A percentile compares a stretch with the other conserved stretches of the same genome.
Conservation (phyloP, 108 stramenopile genomes). For the Epithemia pelagica region DNA sequence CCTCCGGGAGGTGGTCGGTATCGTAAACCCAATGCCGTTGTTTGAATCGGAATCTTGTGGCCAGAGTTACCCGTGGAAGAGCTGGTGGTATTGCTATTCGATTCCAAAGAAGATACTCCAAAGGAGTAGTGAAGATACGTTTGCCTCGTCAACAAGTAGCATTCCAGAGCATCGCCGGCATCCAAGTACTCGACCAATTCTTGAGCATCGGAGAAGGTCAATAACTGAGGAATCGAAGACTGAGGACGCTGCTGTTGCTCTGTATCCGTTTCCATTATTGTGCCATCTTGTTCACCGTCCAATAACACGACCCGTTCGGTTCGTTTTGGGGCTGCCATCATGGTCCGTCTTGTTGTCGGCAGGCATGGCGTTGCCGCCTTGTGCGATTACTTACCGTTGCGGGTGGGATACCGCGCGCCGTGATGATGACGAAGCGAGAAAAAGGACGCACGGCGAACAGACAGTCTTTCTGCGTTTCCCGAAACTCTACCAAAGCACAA, state of each 20-base stretch:
- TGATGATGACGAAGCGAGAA: too few relatives aligned
- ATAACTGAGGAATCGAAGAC: slow-evolving; percentile 23
- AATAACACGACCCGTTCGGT: not conserved
- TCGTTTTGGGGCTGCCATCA: not conserved
- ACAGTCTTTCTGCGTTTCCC: too few relatives aligned
- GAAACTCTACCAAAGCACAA: too few relatives aligned
- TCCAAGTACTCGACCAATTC: slow-evolving; percentile 59
- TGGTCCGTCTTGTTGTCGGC: too few relatives aligned
- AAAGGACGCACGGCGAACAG: too few relatives aligned
- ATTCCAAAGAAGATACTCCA: slow-evolving; percentile 56
- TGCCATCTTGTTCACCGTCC: not conserved
- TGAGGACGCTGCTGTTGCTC: not conserved
- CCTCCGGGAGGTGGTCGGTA: slow-evolving; percentile 46
- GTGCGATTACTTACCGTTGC: too few relatives aligned
- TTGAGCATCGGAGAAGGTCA: slow-evolving; percentile 32
- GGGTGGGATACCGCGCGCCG: too few relatives aligned
- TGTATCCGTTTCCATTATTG: not conserved
- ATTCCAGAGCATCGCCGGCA: slow-evolving; percentile 76
- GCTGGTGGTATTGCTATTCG: slow-evolving; percentile 26
- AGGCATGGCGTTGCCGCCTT: not conserved
- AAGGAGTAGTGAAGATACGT: slow-evolving; percentile 29
- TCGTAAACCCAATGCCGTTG: slow-evolving; percentile 63
- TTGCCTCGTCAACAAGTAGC: slow-evolving; percentile 58
- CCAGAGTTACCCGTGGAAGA: slow-evolving; percentile 21
- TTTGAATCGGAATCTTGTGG: slow-evolving; percentile 37